These are phyloP conservation scores for Glaciozyma martinii DNA, from an alignment of 768 basidiomycete genomes.

Conservation along the genomic window DNA sequence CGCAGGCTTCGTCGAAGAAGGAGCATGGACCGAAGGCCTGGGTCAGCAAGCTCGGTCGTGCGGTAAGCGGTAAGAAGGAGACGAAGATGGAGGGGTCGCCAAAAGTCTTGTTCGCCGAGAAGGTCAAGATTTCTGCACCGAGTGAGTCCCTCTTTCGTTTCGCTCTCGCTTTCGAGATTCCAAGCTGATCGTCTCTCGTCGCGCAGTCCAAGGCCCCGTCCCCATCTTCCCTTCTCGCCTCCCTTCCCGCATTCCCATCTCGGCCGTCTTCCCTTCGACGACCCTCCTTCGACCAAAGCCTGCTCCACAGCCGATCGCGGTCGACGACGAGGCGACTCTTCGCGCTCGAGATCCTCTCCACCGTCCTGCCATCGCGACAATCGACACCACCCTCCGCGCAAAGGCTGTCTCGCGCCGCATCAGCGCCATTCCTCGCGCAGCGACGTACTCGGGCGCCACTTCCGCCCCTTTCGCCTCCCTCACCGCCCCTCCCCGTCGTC, in stretches of 20 bases:
- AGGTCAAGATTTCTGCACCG: background rate
- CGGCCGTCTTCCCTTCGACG: constrained; percentile 5
- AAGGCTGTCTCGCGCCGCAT: background rate
- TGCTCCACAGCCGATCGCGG: background rate
- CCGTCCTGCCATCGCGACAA: background rate
- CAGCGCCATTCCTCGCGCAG: background rate
- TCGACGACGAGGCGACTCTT: constrained; percentile 14
- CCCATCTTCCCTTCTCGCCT: background rate
- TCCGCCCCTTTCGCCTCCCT: background rate
- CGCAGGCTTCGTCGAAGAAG: background rate
- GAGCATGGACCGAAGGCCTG: constrained; percentile 7
- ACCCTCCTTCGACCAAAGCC: background rate
- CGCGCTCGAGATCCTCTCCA: constrained; percentile 1
- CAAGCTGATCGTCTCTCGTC: background rate
- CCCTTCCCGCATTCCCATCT: constrained; percentile 10
- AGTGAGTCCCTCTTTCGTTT: background rate
- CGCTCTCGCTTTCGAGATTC: background rate
- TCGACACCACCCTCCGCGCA: too few species aligned
- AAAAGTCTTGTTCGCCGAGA: background rate
- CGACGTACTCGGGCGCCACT: background rate
- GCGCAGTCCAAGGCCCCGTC: background rate
- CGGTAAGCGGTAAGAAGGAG: constrained; percentile 12
- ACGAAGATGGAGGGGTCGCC: constrained; percentile 6
- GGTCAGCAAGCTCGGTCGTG: background rate
- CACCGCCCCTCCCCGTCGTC: background rate